A percentile compares a stretch with the other conserved stretches of the same genome.
Conservation (phyloP, 2,329 filamentous ascomycete genomes). For the Sordariomycetes sp. region DNA sequence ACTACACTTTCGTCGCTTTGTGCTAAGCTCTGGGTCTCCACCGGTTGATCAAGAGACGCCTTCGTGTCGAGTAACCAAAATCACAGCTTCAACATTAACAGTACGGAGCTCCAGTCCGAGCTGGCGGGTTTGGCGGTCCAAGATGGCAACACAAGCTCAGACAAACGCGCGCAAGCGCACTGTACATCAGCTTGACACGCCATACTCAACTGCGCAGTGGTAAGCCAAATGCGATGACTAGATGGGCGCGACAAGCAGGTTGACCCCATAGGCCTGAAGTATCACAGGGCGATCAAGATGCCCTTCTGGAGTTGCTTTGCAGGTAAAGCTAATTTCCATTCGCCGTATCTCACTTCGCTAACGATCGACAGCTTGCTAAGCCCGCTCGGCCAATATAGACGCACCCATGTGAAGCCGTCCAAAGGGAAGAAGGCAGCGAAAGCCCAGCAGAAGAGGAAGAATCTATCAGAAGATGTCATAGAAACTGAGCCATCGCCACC, state of each 20-base stretch:
- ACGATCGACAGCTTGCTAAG: conserved; percentile 42
- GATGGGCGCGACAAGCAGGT: neutral
- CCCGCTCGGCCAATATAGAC: conserved; percentile 55
- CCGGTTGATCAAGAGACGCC: too few relatives aligned
- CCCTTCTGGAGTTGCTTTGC: conserved; percentile 58
- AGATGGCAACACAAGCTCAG: neutral
- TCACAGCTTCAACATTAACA: too few relatives aligned
- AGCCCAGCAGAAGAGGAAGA: conserved; percentile 26
- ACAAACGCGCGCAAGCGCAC: conserved; percentile 36
- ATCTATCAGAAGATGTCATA: too few relatives aligned
- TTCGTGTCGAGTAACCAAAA: too few relatives aligned
- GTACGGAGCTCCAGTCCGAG: too few relatives aligned
- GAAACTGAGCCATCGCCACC: conserved; percentile 21
- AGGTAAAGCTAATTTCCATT: conserved; percentile 34
- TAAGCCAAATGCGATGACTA: too few relatives aligned
- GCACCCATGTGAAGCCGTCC: conserved; percentile 42
- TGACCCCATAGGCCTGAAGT: conserved; percentile 48
- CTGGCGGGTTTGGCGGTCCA: too few relatives aligned
- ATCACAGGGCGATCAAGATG: conserved; percentile 47
- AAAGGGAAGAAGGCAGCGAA: conserved; percentile 51
- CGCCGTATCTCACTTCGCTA: neutral
- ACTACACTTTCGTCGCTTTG: too few relatives aligned
- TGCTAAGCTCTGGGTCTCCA: too few relatives aligned
- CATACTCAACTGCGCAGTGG: conserved; percentile 54
- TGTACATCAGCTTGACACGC: conserved; percentile 56